Evolutionary conservation across 352 stramenopile species (phyloP), one percentile per base, ranked within the genome.

Genomic region (Globisporangium irregulare): DNA sequence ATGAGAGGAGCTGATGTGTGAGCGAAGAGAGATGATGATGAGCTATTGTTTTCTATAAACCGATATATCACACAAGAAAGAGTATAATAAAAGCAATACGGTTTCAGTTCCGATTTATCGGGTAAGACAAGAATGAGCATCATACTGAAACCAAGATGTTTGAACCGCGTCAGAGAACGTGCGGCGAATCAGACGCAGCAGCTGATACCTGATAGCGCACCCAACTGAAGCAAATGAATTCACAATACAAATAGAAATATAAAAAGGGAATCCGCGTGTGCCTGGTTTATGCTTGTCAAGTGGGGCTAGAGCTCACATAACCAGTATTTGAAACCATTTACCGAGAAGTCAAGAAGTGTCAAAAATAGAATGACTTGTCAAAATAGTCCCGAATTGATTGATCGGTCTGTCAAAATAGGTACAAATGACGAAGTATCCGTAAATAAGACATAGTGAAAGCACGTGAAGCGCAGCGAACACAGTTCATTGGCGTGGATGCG

Each of bases 111-210:
- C 36, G 36, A 43, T 15, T 15, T 15, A 43, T 43, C 34, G 34
- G 34, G 9, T 14, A 14, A 43, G 36, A 43, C 9, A 14, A 43
- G 9, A 43, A 10, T 43, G 10, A 4, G 2, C 3, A 38, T 8
- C 36, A 43, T 43, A 15, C 12, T 43, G 36, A 43, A 18, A 14
- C 14, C 9, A 43, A 14, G 5, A 22, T 24, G 5, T 10, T 51
- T 22, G 34, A 18, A 24, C 2, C 15, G 22, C 18, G 14, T 20
- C 29, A 46, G 55, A 60, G 55, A 60, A 60, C 29, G 55, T 60
- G 55, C 55, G 29, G 55, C 55, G 55, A 60, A 60, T 20, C 55
- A 46, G 55, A 27, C 27, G 54, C 2, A 4, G 58, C 58, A 63
- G 38, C 34, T 63, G 58, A 48, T n/a, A 20, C 4, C 14, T n/a